Evolutionary conservation across 148 eudicot species (phyloP), one percentile per base, ranked within the genome.

Genomic region (Fagopyrum esculentum): DNA sequence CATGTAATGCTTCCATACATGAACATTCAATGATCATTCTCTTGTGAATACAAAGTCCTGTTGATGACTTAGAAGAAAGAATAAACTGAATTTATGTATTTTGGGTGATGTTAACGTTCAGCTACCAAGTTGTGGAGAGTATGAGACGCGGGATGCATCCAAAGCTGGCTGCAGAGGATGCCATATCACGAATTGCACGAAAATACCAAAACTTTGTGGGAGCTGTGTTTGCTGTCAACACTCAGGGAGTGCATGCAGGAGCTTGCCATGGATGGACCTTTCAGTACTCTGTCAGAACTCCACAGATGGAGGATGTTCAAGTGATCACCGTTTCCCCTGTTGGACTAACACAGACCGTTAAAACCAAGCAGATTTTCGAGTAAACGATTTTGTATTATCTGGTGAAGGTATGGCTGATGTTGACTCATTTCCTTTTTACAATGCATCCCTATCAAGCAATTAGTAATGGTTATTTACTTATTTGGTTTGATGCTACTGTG

Each of bases 261-360:
- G 98, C 98, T 44, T 93, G 98, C 83, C 85, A 93, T 77, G 98
- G 98, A 40, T 93, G 98, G 98, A 91, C 97, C n/a, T 93, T 93
- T 80, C 93, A 91, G 45, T 93, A 93, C 84, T 89, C 98, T 0
- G 95, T 93, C 19, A 83, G 90, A 79, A 80, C 85, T 80, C 87
- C 90, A 45, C 77, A 78, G 69, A 88, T 83, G 90, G 81, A 85
- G 43, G 97, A 89, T 64, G 98, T 93, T 30, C 72, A 86, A 84
- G 89, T 93, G 16, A 85, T 84, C 74, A 89, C 97, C 17, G 86
- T 93, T 76, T 44, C 64, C 10, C 94, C 98, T 76, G 73, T 49
- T 5, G 29, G 22, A 17, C n/a, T 13, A 6, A 45, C 6, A 13
- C 22, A 12, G 8, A 46, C 55, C 52, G n/a, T 71, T 71, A 26